A percentile compares a stretch with the other conserved stretches of the same genome.
phyloP scores from a whole-genome alignment of 1,284 basidiomycete species.

The Pyrrhoderma noxium region DNA sequence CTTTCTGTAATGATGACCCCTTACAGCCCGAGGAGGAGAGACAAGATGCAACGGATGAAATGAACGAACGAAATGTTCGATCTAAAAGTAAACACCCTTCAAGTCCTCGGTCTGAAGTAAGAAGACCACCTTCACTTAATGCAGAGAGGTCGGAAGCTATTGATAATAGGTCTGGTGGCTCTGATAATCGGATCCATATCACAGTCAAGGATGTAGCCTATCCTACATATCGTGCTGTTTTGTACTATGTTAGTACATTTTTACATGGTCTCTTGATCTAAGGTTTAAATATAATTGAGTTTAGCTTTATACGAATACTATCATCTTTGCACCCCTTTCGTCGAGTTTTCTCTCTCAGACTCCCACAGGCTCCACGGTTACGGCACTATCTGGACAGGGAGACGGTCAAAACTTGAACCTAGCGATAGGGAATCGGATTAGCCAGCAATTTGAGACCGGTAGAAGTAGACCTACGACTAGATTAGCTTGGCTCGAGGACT shows the following conservation, averaged over 20 bases:
- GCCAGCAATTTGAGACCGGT: constrained; percentile 20
- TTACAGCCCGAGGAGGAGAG: neutral
- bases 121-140: neutral
- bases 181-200: constrained; percentile 36
- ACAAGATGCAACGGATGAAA: neutral
- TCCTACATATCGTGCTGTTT: constrained; percentile 73
- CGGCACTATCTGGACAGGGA: constrained; percentile 26
- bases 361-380: constrained; percentile 27
- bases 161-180: too few species aligned
- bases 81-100: constrained; percentile 31
- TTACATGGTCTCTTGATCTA: neutral
- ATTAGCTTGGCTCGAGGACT: constrained; percentile 59
- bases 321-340: constrained; percentile 78
- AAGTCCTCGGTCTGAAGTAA: constrained; percentile 24
- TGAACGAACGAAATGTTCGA: constrained; percentile 24
- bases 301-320: constrained; percentile 79
- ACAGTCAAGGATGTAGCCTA: constrained; percentile 75
- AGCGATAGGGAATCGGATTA: constrained; percentile 16
- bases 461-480: constrained; percentile 33
- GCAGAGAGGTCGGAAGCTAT: too few species aligned
- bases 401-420: constrained; percentile 31
- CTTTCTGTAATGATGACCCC: too few species aligned
- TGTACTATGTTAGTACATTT: constrained; percentile 65
- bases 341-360: constrained; percentile 46
- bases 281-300: too few species aligned